phyloP scores from a whole-genome alignment of 306 rosid genomes.

The Trifolium subterraneum region DNA sequence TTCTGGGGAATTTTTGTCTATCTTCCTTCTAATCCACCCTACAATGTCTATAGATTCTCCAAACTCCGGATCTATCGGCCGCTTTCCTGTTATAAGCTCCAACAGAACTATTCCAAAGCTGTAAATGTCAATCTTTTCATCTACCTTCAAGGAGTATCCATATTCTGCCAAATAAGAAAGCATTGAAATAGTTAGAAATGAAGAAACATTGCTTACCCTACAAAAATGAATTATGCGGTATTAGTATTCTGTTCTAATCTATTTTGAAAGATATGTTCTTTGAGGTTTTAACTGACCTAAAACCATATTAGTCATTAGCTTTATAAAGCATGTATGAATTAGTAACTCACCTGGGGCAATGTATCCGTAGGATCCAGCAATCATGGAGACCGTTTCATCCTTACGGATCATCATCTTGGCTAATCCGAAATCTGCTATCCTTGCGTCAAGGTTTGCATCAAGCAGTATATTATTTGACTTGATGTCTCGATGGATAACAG shows the following conservation, averaged over 20 bases:
- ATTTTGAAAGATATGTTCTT: no score
- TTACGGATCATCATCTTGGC: conserved; percentile 88
- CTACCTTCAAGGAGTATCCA: conserved; percentile 91
- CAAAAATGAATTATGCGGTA: neutral
- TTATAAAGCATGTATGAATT: conserved; percentile 5
- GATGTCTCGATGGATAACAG: conserved; percentile 88
- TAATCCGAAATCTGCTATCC: conserved; percentile 91
- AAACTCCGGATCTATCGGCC: conserved; percentile 74
- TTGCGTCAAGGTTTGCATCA: conserved; percentile 82
- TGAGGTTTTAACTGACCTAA: no score
- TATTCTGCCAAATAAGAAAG: conserved; percentile 63
- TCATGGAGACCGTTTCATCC: conserved; percentile 91
- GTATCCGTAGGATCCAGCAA: conserved; percentile 96
- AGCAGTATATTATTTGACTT: conserved; percentile 90
- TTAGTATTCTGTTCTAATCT: neutral
- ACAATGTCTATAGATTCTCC: conserved; percentile 83
- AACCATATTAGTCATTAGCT: neutral
- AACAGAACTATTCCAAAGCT: conserved; percentile 86
- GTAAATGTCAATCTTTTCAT: conserved; percentile 88
- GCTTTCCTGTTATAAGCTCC: conserved; percentile 86
- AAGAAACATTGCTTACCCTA: conserved; percentile 3
- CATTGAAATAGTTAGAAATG: conserved; percentile 31
- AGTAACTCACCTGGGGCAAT: conserved; percentile 87
- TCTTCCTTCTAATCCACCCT: conserved; percentile 80
- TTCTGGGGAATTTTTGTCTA: conserved; percentile 66